phyloP scores from a whole-genome alignment of 2,329 filamentous ascomycete species.

The Claviceps africana region DNA sequence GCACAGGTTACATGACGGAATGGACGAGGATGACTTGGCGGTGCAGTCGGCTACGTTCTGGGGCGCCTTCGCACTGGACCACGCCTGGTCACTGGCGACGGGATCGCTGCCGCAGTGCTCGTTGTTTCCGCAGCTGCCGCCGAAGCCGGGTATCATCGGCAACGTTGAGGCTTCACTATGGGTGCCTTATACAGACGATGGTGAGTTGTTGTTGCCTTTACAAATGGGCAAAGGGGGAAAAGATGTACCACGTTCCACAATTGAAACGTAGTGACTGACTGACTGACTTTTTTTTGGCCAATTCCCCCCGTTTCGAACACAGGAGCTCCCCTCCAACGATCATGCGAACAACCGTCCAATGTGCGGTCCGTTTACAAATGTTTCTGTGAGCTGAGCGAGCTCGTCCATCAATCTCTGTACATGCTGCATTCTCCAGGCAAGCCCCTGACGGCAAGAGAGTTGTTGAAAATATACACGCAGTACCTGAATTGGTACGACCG shows the following conservation, averaged over 20 bases:
- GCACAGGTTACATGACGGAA: slow-evolving; percentile 37
- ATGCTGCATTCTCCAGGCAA: slow-evolving; percentile 58
- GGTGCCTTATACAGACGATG: slow-evolving; percentile 45
- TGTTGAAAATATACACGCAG: slow-evolving; percentile 51
- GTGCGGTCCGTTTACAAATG: slow-evolving; percentile 54
- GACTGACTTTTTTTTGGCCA: neutral
- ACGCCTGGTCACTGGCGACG: slow-evolving; percentile 52
- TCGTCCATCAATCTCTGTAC: slow-evolving; percentile 58
- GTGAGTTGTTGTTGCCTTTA: no score
- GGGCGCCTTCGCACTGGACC: slow-evolving; percentile 48
- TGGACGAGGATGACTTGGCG: slow-evolving; percentile 41
- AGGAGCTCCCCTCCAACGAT: slow-evolving; percentile 40
- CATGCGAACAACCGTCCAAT: slow-evolving; percentile 49
- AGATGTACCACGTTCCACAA: no score
- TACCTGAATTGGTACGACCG: slow-evolving; percentile 59
- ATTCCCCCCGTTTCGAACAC: neutral
- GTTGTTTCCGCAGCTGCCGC: slow-evolving; percentile 38
- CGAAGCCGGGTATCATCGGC: slow-evolving; percentile 45
- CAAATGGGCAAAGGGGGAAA: neutral
- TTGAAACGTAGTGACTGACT: neutral
- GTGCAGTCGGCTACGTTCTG: slow-evolving; percentile 47
- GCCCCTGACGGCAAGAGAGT: slow-evolving; percentile 47
- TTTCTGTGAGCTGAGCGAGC: slow-evolving; percentile 58
- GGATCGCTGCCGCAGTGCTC: slow-evolving; percentile 48
- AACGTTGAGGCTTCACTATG: slow-evolving; percentile 46